Percentiles rank a stretch among this genome's conserved stretches.
Evolutionary conservation across 1,284 basidiomycete species (phyloP).

Genomic region (Chiua sp.): DNA sequence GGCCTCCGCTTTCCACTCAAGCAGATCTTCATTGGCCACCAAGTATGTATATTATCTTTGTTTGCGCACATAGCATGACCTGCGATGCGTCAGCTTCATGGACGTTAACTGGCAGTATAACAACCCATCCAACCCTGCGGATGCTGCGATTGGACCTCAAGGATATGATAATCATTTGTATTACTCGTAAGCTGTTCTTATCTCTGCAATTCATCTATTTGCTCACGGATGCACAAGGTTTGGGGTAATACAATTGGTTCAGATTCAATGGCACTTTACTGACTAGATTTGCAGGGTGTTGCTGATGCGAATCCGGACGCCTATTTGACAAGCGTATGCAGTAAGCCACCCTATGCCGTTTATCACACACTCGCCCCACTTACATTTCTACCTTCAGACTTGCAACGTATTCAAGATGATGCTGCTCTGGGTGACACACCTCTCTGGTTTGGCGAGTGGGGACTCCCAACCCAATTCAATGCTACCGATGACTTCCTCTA

Average conservation of each 20-base stretch:
- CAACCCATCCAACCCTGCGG: slow-evolving; percentile 69
- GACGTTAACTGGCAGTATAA: slow-evolving; percentile 77
- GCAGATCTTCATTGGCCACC: slow-evolving; percentile 49
- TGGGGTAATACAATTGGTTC: slow-evolving; percentile 57
- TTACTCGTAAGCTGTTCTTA: slow-evolving; percentile 53
- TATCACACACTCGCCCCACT: background rate
- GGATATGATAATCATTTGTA: slow-evolving; percentile 84
- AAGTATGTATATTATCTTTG: slow-evolving; percentile 32
- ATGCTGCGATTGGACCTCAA: slow-evolving; percentile 69
- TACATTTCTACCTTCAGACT: slow-evolving; percentile 24
- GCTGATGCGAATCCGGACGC: slow-evolving; percentile 66
- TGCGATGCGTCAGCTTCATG: slow-evolving; percentile 62
- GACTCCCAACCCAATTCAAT: slow-evolving; percentile 68
- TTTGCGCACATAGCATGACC: background rate
- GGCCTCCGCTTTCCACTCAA: slow-evolving; percentile 19
- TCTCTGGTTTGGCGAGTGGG: slow-evolving; percentile 67
- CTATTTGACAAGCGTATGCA: slow-evolving; percentile 73
- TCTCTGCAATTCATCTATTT: background rate
- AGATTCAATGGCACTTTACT: slow-evolving; percentile 36
- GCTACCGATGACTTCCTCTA: slow-evolving; percentile 65
- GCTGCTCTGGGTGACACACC: slow-evolving; percentile 45
- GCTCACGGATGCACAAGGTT: slow-evolving; percentile 46
- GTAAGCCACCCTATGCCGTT: slow-evolving; percentile 43
- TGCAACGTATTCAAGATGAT: slow-evolving; percentile 38
- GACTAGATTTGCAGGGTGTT: slow-evolving; percentile 55